These are phyloP conservation scores for Euphrasia arctica DNA, from an alignment of 305 asterid genomes.

Conservation along the genomic window DNA sequence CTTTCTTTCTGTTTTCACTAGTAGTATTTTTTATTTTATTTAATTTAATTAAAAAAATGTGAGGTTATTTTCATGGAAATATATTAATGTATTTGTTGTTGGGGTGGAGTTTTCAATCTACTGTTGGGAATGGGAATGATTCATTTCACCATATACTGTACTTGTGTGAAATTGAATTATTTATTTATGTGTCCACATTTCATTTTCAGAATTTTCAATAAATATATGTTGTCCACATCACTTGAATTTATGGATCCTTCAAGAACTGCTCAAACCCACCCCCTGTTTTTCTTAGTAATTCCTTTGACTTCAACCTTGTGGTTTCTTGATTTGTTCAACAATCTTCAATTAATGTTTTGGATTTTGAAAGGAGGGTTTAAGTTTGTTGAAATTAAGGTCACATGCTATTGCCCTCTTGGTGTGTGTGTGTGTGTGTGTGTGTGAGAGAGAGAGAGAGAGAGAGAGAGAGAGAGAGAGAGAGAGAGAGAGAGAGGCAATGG, in stretches of 20 bases:
- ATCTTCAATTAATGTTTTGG: background rate
- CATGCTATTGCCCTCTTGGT: conserved; percentile 16
- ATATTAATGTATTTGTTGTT: conserved; percentile 25
- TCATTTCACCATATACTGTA: conserved; percentile 22
- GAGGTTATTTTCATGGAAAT: too few relatives aligned
- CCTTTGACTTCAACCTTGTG: conserved; percentile 25
- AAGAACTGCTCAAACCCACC: background rate
- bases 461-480: background rate
- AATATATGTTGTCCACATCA: too few relatives aligned
- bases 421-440: too few relatives aligned
- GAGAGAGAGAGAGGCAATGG: background rate
- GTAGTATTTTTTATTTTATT: too few relatives aligned
- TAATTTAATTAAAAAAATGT: too few relatives aligned
- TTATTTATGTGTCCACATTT: conserved; percentile 32
- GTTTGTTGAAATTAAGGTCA: conserved; percentile 1
- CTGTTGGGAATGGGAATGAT: conserved; percentile 35
- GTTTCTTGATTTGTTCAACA: conserved; percentile 4
- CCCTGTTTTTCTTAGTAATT: background rate
- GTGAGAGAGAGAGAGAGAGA: too few relatives aligned
- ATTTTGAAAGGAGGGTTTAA: background rate
- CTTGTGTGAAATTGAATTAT: conserved; percentile 19
- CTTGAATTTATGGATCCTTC: conserved; percentile 10
- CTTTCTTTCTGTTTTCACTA: background rate
- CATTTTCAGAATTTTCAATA: background rate
- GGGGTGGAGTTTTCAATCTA: conserved; percentile 33